Evolutionary conservation across 371 early-diverging fungal genomes (phyloP), one percentile per base, ranked within the genome.

Genomic region (Zychaea mexicana): DNA sequence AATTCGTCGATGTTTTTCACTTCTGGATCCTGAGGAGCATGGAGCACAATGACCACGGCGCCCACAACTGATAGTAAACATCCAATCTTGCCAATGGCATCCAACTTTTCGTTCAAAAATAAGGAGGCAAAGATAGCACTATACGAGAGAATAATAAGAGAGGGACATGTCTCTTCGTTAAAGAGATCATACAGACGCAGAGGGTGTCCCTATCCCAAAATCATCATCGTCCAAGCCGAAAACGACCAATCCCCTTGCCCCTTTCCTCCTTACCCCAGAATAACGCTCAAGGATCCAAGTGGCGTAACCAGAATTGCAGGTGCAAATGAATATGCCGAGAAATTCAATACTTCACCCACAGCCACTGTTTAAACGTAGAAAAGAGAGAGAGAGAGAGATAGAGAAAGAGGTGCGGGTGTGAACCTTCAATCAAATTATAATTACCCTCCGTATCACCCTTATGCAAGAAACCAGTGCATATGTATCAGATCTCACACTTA

Each of bases 281-380:
- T 89, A 19, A 96, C 96, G 70, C 89, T 88, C 17, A 96, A 80
- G 2, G 93, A 92, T 32, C 96, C 96, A 52, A 96, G 79, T 3
- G 96, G 96, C 27, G 96, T 95, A 8, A 96, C 94, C 27, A 96
- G 83, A 60, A 95, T 94, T 31, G 96, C 93, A 0, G 96, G 96
- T 38, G 96, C 95, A 82, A 90, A 96, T 38, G 95, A 87, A 73
- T 96, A 96, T 0, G 95, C 97, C 8, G 91, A 88, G 83, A 96
- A 95, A 81, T 96, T 96, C 56, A 92, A 85, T 24, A 92, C 74
- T 82, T 97, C 97, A 52, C 97, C 97, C 24, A 91, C 71, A 3
- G 89, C 91, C 96, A 96, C 90, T 91, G 69, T 10, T 21, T 30
- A 15, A n/a, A 12, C n/a, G 4, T 42, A 7, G n/a, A 42, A 3